Percentiles rank a stretch among this genome's conserved stretches.
phyloP scores from a whole-genome alignment of 768 basidiomycete genomes.

The Mycena leptocephala region DNA sequence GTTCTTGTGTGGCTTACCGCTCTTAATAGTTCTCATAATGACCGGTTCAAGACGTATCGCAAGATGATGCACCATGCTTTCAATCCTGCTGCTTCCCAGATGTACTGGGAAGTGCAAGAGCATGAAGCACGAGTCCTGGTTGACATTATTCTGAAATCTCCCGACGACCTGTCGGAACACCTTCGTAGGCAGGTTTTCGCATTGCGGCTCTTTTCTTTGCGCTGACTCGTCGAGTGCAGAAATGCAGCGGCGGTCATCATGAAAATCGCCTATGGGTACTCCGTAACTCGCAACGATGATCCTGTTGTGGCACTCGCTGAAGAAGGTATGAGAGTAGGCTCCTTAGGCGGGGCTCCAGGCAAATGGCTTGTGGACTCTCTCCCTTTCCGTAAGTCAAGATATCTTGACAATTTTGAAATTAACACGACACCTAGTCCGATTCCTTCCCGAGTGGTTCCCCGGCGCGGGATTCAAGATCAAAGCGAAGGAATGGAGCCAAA shows the following conservation, averaged over 20 bases:
- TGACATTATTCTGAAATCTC: conserved; percentile 16
- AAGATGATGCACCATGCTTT: conserved; percentile 30
- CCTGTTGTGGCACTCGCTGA: conserved; percentile 16
- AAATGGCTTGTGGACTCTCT: conserved; percentile 55
- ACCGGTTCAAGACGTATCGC: conserved; percentile 32
- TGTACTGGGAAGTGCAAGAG: conserved; percentile 22
- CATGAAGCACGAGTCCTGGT: conserved; percentile 21
- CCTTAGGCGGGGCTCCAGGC: conserved; percentile 40
- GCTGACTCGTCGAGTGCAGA: not conserved
- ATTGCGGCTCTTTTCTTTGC: not conserved
- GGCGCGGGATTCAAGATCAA: conserved; percentile 55
- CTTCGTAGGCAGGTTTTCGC: conserved; percentile 9
- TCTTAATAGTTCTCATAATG: conserved; percentile 19
- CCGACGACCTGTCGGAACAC: conserved; percentile 16
- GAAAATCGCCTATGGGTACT: conserved; percentile 32
- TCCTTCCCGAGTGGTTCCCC: conserved; percentile 58
- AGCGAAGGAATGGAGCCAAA: conserved; percentile 20
- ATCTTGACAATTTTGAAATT: not conserved
- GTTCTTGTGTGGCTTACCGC: not conserved
- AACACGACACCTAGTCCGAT: conserved; percentile 24
- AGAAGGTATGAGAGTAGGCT: not conserved
- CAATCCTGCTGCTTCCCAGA: conserved; percentile 21
- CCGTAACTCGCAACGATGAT: conserved; percentile 22
- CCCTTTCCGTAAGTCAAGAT: conserved; percentile 41
- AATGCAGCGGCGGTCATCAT: conserved; percentile 30